Conservation (phyloP, 176 grass and related monocot genomes). For the Saccharum spontaneum region DNA sequence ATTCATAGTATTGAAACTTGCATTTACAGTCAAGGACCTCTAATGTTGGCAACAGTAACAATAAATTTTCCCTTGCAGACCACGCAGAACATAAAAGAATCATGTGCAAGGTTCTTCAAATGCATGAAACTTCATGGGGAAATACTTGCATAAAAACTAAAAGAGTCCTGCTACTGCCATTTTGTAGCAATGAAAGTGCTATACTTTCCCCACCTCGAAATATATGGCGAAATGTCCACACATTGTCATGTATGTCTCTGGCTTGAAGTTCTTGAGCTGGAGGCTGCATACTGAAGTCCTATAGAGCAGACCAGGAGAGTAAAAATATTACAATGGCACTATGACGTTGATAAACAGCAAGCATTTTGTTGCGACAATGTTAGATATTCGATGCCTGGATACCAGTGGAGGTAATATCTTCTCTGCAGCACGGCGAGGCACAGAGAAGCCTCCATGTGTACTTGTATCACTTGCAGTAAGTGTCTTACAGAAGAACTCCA, state of each 20-base stretch:
- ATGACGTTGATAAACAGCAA: not conserved
- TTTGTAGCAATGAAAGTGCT: not conserved
- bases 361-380: not conserved
- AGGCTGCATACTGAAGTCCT: slow-evolving; percentile 98
- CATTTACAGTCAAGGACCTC: not conserved
- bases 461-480: slow-evolving; percentile 98
- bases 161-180: not conserved
- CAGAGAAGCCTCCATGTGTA: slow-evolving; percentile 97
- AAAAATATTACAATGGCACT: not conserved
- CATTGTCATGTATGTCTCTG: slow-evolving; percentile 86
- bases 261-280: slow-evolving; percentile 95
- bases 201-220: slow-evolving; percentile 68
- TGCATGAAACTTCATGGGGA: not conserved
- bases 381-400: slow-evolving; percentile 23
- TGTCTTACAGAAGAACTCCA: slow-evolving; percentile 98
- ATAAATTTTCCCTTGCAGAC: not conserved
- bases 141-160: not conserved
- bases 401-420: slow-evolving; percentile 97
- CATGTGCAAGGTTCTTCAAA: not conserved
- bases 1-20: slow-evolving; percentile 28
- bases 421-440: slow-evolving; percentile 94
- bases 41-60: not conserved
- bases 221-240: slow-evolving; percentile 98
- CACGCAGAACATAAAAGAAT: not conserved
- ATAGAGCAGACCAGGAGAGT: not conserved